These are phyloP conservation scores for Lachancea quebecensis DNA, from an alignment of 805 yeast genomes.

Conservation along the genomic window DNA sequence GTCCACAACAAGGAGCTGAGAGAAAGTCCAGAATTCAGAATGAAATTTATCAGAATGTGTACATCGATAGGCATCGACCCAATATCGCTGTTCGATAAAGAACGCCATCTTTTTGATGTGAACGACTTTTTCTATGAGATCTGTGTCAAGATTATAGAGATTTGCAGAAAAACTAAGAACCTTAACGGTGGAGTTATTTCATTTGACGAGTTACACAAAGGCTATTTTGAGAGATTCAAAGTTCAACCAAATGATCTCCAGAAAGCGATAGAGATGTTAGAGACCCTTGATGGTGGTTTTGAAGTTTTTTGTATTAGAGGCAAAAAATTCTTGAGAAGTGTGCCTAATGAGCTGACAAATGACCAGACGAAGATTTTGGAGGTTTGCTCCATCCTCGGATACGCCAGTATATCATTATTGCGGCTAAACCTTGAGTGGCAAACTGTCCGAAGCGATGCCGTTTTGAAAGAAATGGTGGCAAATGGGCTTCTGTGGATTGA, in stretches of 20 bases:
- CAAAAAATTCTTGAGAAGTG: constrained; percentile 51
- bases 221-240: constrained; percentile 29
- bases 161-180: constrained; percentile 61
- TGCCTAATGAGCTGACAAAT: constrained; percentile 53
- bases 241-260: constrained; percentile 46
- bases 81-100: constrained; percentile 35
- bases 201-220: constrained; percentile 42
- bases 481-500: constrained; percentile 87
- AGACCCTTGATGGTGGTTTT: constrained; percentile 63
- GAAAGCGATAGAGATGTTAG: constrained; percentile 46
- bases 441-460: constrained; percentile 48
- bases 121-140: constrained; percentile 59
- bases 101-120: constrained; percentile 27
- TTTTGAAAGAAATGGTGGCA: constrained; percentile 71
- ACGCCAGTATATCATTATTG: constrained; percentile 54
- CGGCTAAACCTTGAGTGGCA: constrained; percentile 77
- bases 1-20: constrained; percentile 65
- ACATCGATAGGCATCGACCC: constrained; percentile 81
- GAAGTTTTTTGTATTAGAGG: constrained; percentile 48
- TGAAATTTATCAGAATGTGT: constrained; percentile 71
- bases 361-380: constrained; percentile 72
- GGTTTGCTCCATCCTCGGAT: constrained; percentile 72
- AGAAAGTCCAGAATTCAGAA: constrained; percentile 55
- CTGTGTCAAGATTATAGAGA: constrained; percentile 67
- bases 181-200: constrained; percentile 79